Evolutionary conservation across 345 rosid genomes (phyloP).

Genomic region (Gossypium rotundifolium): DNA sequence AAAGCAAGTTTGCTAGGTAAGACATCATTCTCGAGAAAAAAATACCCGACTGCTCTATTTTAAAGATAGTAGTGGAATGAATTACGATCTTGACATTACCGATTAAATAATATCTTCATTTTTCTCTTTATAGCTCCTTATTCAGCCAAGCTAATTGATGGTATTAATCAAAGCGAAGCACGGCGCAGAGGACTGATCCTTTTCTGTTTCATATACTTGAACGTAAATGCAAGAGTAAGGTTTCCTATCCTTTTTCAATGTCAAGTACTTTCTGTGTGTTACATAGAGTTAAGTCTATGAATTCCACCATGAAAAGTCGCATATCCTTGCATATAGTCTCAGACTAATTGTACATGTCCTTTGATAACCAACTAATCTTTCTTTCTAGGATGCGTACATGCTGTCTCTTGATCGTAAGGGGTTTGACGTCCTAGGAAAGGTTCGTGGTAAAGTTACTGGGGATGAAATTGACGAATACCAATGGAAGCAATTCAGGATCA

Average conservation of each 20-base stretch:
- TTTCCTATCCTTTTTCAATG: neutral
- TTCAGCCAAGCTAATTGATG: slow-evolving; percentile 72
- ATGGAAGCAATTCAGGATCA: slow-evolving; percentile 65
- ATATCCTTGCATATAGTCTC: neutral
- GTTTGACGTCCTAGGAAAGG: slow-evolving; percentile 54
- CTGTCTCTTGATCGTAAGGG: slow-evolving; percentile 56
- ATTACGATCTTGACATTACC: neutral
- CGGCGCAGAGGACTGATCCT: slow-evolving; percentile 79
- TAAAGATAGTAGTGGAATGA: neutral
- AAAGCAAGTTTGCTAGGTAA: slow-evolving; percentile 69
- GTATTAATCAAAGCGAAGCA: slow-evolving; percentile 70
- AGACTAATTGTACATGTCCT: neutral
- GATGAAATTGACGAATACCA: slow-evolving; percentile 34
- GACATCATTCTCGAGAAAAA: neutral
- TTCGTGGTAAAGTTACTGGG: slow-evolving; percentile 23
- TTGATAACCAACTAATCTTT: neutral
- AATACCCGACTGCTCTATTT: neutral
- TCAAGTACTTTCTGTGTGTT: neutral
- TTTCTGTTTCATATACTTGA: slow-evolving; percentile 61
- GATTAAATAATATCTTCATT: slow-evolving; percentile 5
- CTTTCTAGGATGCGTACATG: slow-evolving; percentile 55
- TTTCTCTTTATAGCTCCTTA: slow-evolving; percentile 42
- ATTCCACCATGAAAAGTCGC: neutral
- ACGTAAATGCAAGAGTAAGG: slow-evolving; percentile 64
- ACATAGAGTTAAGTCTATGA: neutral